Conservation (phyloP, 1,284 basidiomycete genomes). For the Cystobasidium pallidum region DNA sequence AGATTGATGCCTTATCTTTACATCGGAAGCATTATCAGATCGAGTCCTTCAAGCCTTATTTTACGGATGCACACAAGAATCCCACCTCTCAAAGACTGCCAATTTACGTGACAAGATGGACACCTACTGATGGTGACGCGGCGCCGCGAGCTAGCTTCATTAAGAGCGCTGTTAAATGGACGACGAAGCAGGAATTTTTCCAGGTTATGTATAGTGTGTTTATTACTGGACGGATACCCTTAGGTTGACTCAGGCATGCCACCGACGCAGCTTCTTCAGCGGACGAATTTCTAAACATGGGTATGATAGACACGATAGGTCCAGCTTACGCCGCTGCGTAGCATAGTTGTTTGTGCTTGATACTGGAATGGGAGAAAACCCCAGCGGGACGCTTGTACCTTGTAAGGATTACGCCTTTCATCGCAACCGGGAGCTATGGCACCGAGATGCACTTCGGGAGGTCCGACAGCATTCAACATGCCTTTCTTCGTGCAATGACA, state of each 20-base stretch:
- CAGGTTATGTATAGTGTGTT: not conserved
- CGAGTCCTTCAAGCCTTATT: conserved; percentile 27
- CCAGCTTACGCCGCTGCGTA: conserved; percentile 25
- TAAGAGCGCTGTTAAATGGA: conserved; percentile 8
- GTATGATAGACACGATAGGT: not conserved
- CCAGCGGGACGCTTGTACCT: too few relatives aligned
- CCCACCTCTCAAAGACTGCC: conserved; percentile 5
- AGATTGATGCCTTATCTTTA: conserved; percentile 7
- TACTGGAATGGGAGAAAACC: too few relatives aligned
- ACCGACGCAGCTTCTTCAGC: too few relatives aligned
- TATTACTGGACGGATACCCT: conserved; percentile 1
- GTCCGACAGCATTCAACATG: too few relatives aligned
- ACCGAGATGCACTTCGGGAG: too few relatives aligned
- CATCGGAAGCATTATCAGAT: conserved; percentile 18
- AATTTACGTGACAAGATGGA: conserved; percentile 17
- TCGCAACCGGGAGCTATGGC: too few relatives aligned
- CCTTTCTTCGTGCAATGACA: too few relatives aligned
- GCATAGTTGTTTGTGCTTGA: too few relatives aligned
- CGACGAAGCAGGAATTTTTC: conserved; percentile 15
- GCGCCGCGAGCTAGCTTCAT: conserved; percentile 8
- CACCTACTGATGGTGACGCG: conserved; percentile 12
- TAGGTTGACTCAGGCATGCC: too few relatives aligned
- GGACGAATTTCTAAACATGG: conserved; percentile 2
- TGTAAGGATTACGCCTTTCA: too few relatives aligned
- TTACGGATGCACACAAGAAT: conserved; percentile 15